Conservation (phyloP, 148 eudicot species). For the Vaccinium myrtillus region DNA sequence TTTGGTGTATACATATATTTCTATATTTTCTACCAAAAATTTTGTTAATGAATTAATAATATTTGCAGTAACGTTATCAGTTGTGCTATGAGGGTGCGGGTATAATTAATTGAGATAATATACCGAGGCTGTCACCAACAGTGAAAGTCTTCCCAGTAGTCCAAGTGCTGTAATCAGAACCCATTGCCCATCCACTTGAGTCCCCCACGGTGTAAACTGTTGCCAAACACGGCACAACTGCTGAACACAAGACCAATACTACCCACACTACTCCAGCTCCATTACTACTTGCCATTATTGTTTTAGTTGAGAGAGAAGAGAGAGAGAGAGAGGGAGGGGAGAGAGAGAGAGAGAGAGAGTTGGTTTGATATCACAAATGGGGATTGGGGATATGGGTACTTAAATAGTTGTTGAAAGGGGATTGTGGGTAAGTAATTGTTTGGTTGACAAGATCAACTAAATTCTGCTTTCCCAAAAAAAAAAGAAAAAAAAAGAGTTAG, state of each 20-base stretch:
- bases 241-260: constrained; percentile 20
- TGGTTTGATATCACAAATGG: constrained; percentile 9
- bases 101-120: too few species aligned
- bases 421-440: constrained; percentile 17
- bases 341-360: constrained; percentile 11
- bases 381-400: not conserved
- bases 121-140: constrained; percentile 80
- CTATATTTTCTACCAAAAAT: too few species aligned
- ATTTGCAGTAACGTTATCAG: not conserved
- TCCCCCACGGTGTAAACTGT: constrained; percentile 79
- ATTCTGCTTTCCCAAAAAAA: not conserved
- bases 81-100: not conserved
- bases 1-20: too few species aligned
- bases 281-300: constrained; percentile 28
- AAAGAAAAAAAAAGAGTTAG: too few species aligned
- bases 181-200: constrained; percentile 61
- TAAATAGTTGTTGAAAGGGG: constrained; percentile 14
- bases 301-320: constrained; percentile 10
- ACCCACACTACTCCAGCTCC: constrained; percentile 18
- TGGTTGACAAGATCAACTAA: not conserved
- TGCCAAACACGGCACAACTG: constrained; percentile 42
- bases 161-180: constrained; percentile 68
- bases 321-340: constrained; percentile 12
- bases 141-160: constrained; percentile 51
- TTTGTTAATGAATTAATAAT: too few species aligned